phyloP scores from a whole-genome alignment of 2,329 filamentous ascomycete species.

The Fusarium algeriense region DNA sequence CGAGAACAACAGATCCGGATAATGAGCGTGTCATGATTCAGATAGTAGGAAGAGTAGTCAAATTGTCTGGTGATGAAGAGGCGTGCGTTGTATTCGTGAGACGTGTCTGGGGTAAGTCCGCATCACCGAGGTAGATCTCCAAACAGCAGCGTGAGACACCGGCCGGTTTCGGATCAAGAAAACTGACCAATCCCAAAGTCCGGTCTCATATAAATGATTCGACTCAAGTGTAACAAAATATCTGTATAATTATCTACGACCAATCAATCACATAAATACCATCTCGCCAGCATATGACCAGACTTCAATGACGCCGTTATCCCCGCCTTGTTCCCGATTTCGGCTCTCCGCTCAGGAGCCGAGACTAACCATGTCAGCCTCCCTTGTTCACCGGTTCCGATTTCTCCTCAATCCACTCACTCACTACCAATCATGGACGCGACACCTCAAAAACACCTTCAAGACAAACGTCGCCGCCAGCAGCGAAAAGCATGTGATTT shows the following conservation, averaged over 20 bases:
- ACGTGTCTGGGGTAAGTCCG: slow-evolving; percentile 2
- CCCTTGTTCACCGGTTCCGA: slow-evolving; percentile 27
- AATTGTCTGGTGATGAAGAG: not conserved
- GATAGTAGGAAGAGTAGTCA: no score
- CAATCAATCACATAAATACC: no score
- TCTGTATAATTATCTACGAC: no score
- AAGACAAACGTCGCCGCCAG: slow-evolving; percentile 47
- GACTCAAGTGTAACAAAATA: no score
- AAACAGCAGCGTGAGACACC: not conserved
- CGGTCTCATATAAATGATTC: no score
- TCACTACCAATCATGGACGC: slow-evolving; percentile 15
- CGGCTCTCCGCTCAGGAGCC: slow-evolving; percentile 18
- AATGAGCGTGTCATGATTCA: not conserved
- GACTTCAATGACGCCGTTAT: not conserved
- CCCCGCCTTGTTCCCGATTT: not conserved
- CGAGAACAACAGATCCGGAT: not conserved
- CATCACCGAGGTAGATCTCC: slow-evolving; percentile 2
- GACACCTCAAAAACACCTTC: not conserved
- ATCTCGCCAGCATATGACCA: no score
- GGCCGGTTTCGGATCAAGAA: slow-evolving; percentile 1
- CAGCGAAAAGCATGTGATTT: slow-evolving; percentile 46
- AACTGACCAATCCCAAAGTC: not conserved
- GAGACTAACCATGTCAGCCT: slow-evolving; percentile 18
- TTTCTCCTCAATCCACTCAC: slow-evolving; percentile 25
- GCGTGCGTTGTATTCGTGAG: not conserved